phyloP scores from a whole-genome alignment of 208 protist genomes.

The Crithidia sp. region DNA sequence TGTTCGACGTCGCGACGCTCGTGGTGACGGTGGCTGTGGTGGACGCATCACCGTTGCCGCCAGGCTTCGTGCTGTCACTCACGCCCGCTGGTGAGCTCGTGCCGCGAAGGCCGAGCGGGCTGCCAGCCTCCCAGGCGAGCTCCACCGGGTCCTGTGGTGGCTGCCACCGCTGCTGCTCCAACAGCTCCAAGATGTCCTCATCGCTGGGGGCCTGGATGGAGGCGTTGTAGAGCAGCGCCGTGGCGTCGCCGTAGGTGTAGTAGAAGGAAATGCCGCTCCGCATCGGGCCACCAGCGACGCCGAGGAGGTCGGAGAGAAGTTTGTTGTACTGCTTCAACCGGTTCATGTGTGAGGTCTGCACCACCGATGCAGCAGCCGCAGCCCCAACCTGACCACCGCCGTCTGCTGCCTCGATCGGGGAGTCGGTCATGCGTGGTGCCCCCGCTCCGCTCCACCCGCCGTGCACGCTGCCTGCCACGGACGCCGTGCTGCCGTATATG shows the following conservation, averaged over 20 bases:
- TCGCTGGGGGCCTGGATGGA: constrained; percentile 49
- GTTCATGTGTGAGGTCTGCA: constrained; percentile 32
- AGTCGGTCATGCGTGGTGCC: constrained; percentile 11
- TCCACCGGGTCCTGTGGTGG: constrained; percentile 6
- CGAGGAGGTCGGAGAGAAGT: constrained; percentile 42
- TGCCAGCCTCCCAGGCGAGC: constrained; percentile 3
- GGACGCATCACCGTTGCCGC: not conserved
- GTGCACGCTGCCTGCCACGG: not conserved
- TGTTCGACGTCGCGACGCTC: constrained; percentile 4
- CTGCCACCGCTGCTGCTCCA: constrained; percentile 26
- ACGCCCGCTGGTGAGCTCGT: not conserved
- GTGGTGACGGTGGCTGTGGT: not conserved
- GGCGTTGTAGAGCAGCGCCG: constrained; percentile 60
- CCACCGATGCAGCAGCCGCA: not conserved
- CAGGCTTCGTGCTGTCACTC: not conserved
- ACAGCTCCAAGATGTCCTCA: constrained; percentile 41
- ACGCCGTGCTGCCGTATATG: not conserved
- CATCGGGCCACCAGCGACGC: constrained; percentile 44
- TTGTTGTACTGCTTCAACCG: constrained; percentile 41
- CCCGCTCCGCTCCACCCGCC: not conserved
- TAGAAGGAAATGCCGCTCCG: constrained; percentile 53
- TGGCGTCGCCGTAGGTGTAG: constrained; percentile 65
- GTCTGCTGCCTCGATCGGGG: constrained; percentile 5
- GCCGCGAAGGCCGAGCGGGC: too few species aligned
- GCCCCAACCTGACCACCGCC: not conserved